These are phyloP conservation scores for Trichophyton benhamiae DNA, from an alignment of 2,329 filamentous ascomycete species.

Conservation along the genomic window DNA sequence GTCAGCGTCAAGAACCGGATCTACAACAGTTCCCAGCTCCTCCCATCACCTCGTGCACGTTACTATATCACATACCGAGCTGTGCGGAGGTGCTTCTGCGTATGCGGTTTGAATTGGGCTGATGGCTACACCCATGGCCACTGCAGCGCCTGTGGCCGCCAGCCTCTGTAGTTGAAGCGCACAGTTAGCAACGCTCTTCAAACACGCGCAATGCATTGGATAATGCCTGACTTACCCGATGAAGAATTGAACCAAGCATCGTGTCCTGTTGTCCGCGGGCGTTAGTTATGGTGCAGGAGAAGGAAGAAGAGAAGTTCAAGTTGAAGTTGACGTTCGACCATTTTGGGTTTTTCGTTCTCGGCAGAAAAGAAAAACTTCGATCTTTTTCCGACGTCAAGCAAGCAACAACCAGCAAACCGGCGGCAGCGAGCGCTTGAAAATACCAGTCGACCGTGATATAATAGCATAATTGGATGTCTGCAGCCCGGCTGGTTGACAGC, in stretches of 20 bases:
- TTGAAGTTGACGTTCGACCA: conserved; percentile 10
- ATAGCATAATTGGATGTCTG: background rate
- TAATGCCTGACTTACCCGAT: conserved; percentile 23
- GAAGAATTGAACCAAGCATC: conserved; percentile 32
- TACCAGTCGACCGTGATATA: background rate
- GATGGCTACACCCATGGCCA: conserved; percentile 29
- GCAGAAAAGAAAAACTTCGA: conserved; percentile 1
- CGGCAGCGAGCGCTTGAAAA: too few relatives aligned
- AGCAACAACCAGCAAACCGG: background rate
- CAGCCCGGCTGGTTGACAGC: background rate
- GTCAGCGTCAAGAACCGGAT: background rate
- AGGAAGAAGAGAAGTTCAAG: conserved; percentile 2
- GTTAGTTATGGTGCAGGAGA: background rate
- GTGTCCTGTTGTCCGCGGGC: conserved; percentile 14
- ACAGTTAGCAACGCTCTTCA: background rate
- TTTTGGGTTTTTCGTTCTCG: conserved; percentile 8
- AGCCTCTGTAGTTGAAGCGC: conserved; percentile 20
- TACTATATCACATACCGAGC: conserved; percentile 18
- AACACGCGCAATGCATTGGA: conserved; percentile 8
- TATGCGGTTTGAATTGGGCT: conserved; percentile 31
- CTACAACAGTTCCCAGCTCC: background rate
- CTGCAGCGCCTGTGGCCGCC: conserved; percentile 30
- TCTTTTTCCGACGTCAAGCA: background rate
- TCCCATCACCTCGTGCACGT: background rate
- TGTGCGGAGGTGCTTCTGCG: conserved; percentile 31